Percentiles rank a stretch among this genome's conserved stretches.
phyloP scores from a whole-genome alignment of 306 rosid genomes.

The Cyamopsis tetragonoloba region DNA sequence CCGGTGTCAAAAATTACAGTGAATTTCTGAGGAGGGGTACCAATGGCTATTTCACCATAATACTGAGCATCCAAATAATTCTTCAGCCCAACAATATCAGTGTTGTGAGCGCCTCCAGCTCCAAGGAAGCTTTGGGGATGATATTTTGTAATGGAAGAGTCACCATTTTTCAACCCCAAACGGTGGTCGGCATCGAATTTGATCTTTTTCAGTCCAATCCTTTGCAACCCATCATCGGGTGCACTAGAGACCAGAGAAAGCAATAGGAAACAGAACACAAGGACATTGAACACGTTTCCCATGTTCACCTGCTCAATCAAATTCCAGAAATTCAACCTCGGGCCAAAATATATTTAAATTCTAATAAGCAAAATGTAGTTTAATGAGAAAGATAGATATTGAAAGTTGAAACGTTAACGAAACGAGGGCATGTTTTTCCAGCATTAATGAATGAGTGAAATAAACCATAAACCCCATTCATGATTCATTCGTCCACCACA shows the following conservation, averaged over 20 bases:
- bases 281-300: slow-evolving; percentile 41
- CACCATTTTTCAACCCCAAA: slow-evolving; percentile 36
- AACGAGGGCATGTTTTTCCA: too few relatives aligned
- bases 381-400: too few relatives aligned
- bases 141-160: slow-evolving; percentile 40
- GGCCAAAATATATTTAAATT: neutral
- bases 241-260: slow-evolving; percentile 43
- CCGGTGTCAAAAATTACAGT: slow-evolving; percentile 92
- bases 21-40: slow-evolving; percentile 85
- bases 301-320: slow-evolving; percentile 42
- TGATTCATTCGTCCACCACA: neutral
- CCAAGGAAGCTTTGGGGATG: slow-evolving; percentile 31
- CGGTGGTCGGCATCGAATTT: slow-evolving; percentile 36
- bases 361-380: too few relatives aligned
- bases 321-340: neutral
- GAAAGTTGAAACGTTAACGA: too few relatives aligned
- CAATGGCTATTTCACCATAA: slow-evolving; percentile 79
- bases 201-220: slow-evolving; percentile 72
- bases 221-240: slow-evolving; percentile 49
- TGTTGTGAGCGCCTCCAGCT: slow-evolving; percentile 27
- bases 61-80: slow-evolving; percentile 96
- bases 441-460: neutral
- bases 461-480: neutral
- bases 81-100: slow-evolving; percentile 59
- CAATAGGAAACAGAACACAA: slow-evolving; percentile 44